Conservation (phyloP, 73 alveolate species). For the Paramecium octaurelia region DNA sequence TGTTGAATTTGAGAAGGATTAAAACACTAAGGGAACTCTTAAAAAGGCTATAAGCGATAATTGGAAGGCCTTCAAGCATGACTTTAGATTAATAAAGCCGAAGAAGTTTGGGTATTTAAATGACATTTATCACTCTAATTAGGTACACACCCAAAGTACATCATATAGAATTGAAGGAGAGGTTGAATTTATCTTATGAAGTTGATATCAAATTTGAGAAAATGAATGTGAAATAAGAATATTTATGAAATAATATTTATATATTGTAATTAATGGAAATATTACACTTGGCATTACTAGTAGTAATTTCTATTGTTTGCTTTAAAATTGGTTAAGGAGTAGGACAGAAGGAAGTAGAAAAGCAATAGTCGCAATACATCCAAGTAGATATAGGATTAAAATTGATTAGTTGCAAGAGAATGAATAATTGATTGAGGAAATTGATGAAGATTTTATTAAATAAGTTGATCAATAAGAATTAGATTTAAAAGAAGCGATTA, state of each 20-base stretch:
- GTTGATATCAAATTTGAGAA: background rate
- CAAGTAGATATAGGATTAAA: background rate
- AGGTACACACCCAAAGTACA: background rate
- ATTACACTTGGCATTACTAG: slow-evolving; percentile 34
- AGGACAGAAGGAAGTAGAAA: slow-evolving; percentile 12
- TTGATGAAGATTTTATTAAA: slow-evolving; percentile 1
- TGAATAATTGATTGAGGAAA: slow-evolving; percentile 25
- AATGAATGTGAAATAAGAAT: background rate
- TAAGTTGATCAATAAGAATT: slow-evolving; percentile 3
- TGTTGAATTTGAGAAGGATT: background rate
- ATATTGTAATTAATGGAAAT: slow-evolving; percentile 16
- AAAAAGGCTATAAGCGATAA: slow-evolving; percentile 32
- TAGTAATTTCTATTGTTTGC: background rate
- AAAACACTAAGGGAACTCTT: background rate
- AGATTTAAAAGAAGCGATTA: slow-evolving; percentile 11
- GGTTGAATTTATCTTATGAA: background rate
- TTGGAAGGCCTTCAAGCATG: slow-evolving; percentile 58
- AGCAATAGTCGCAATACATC: background rate
- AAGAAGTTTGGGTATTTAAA: slow-evolving; percentile 48
- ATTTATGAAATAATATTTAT: background rate
- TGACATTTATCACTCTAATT: background rate
- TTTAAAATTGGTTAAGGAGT: slow-evolving; percentile 13
- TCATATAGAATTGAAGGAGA: background rate
- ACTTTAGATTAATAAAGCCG: slow-evolving; percentile 58
- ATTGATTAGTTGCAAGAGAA: slow-evolving; percentile 5